Base-by-base conservation (phyloP, 1,284 basidiomycete species). In the Anthracocystis panici-leucophaei region DNA sequence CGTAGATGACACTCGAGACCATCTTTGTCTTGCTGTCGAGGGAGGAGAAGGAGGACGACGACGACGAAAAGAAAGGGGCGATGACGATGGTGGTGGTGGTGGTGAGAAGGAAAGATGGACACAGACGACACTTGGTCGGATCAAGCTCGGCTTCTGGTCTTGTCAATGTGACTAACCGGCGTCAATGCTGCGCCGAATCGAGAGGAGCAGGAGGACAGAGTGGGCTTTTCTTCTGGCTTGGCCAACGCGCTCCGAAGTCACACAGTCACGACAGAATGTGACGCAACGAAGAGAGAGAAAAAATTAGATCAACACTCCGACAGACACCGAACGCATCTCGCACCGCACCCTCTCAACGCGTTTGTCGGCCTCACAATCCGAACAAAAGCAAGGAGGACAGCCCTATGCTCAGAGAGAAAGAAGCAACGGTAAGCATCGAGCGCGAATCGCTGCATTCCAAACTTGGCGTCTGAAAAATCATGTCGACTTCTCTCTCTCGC, bases 1-100 rank as follows among this genome's bases (percentile, higher is more conserved):
- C 74, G 69, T 76, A 76, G 58, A 76, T 68, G 38, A 63, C 14
- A 52, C 67, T 71, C 55, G 74, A 76, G 31, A 72, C 74, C 74
- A 76, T 76, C 49, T 46, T 46, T 67, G 63, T 33, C 12, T 31
- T 25, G 23, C 35, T 42, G 20, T 23, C 7, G 38, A 12, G 6
- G 29, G 49, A 62, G 35, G 20, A 25, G 40, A 12, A 10, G 29
- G 49, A 62, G 35, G 20, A 25, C 25, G 52, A 46, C 35, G 20
- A 54, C 9, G 48, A 41, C 5, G 51, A 45, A 27, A 27, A 7
- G 35, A 14, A 8, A 25, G 48, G 57, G 40, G n/a, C 16, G 35
- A 23, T 38, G n/a, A n/a, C 33, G 23, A 48, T 12, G 38, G 29
- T 12, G 55, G 31, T 56, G 65, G 23, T 54, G 64, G 41, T 59